Evolutionary conservation across 2,329 filamentous ascomycete species (phyloP), one percentile per base, ranked within the genome.

Genomic region (Didymella exigua): DNA sequence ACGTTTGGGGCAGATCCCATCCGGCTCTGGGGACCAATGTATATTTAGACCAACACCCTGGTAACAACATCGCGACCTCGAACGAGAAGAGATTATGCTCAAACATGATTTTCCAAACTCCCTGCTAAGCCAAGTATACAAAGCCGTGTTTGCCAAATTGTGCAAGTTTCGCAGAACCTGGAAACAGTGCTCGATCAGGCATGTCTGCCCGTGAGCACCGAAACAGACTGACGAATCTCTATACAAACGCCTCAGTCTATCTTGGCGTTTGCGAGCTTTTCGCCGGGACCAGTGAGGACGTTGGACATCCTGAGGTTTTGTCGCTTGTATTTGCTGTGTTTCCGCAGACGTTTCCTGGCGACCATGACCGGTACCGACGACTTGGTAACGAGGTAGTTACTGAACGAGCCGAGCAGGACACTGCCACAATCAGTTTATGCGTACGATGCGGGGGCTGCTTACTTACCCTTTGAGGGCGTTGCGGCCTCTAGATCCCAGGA

Each of bases 341-440:
- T 96, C 43, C 90, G 84, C 37, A 97, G 81, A 54, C 90, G 89
- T 80, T 96, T 97, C 55, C 95, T 83, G 7, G 95, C 95, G 30
- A 98, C 95, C 95, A 99, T 99, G 56, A 99, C 95, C 0, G 95
- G 95, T 14, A 96, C 92, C 2, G 91, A 96, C 60, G 91, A 96
- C 78, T 98, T 98, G 31, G 92, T 96, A 27, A 99, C 93, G 7
- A 99, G 82, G 70, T 99, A 99, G 73, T 98, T 98, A 57, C 91
- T 96, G 76, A 99, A 98, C 0, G 93, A 97, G 23, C 95, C 95
- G 26, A 99, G 83, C 57, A 99, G 88, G 19, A 97, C 93, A 71
- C 93, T 96, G 65, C 45, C 53, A 58, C 37, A 45, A 47, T 74
- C 58, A 73, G 65, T 40, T 54, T 53, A 60, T 66, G 62, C 52